Percentiles rank a stretch among this genome's conserved stretches.
These are phyloP conservation scores for Epichloe amarillans DNA, from an alignment of 2,329 filamentous ascomycete species.

Conservation along the genomic window DNA sequence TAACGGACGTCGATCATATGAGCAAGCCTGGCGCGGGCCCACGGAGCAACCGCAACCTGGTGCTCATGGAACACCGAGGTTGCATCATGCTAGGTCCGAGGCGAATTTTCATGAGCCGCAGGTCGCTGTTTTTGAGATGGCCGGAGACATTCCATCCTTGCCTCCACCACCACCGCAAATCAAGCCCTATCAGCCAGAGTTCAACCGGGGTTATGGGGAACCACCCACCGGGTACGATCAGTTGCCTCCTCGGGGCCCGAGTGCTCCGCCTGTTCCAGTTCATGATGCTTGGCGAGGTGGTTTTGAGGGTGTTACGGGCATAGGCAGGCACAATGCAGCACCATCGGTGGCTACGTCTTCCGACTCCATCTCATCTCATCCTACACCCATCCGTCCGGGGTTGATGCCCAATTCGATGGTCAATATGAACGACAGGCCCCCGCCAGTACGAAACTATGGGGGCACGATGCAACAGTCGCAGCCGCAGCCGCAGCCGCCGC, in stretches of 20 bases:
- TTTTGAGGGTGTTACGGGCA: neutral
- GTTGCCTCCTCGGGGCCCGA: constrained; percentile 17
- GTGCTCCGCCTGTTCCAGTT: constrained; percentile 16
- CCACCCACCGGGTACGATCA: constrained; percentile 14
- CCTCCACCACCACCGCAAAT: constrained; percentile 33
- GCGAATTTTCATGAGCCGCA: constrained; percentile 51
- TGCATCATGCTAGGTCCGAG: constrained; percentile 52
- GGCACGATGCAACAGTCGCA: constrained; percentile 27
- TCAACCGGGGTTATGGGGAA: constrained; percentile 12
- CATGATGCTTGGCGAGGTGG: constrained; percentile 1
- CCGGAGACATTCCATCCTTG: constrained; percentile 43
- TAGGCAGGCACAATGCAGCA: constrained; percentile 12
- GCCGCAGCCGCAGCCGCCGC: constrained; percentile 10
- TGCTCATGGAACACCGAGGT: constrained; percentile 36
- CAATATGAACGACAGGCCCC: constrained; percentile 41
- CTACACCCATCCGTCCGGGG: constrained; percentile 49
- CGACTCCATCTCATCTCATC: constrained; percentile 44
- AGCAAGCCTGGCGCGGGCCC: constrained; percentile 31
- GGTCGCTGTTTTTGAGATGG: constrained; percentile 63
- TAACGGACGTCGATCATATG: constrained; percentile 30
- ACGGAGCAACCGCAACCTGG: constrained; percentile 32
- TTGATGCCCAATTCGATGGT: constrained; percentile 45
- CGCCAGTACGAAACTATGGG: constrained; percentile 43
- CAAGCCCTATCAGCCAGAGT: constrained; percentile 16
- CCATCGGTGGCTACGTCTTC: constrained; percentile 21